phyloP scores from a whole-genome alignment of 1,284 basidiomycete species.

The Meira nashicola region DNA sequence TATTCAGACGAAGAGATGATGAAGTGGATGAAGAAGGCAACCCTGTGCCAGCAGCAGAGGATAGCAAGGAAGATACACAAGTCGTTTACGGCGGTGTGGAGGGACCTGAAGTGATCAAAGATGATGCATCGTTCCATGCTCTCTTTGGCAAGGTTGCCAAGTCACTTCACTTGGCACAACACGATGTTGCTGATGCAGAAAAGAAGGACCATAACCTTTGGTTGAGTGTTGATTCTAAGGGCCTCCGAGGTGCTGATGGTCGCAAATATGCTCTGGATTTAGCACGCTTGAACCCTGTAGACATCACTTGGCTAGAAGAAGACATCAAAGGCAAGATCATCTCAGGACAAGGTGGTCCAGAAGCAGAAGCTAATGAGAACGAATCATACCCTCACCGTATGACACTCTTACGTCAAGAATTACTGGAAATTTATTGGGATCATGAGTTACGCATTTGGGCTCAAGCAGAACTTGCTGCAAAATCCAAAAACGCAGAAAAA shows the following conservation, averaged over 20 bases:
- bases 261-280: constrained; percentile 60
- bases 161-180: constrained; percentile 57
- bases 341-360: constrained; percentile 25
- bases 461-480: constrained; percentile 54
- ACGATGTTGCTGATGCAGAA: constrained; percentile 56
- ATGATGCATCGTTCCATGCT: constrained; percentile 57
- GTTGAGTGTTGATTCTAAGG: constrained; percentile 61
- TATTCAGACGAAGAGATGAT: constrained; percentile 56
- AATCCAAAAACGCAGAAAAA: constrained; percentile 22
- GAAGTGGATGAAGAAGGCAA: constrained; percentile 20
- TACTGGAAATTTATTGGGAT: constrained; percentile 60
- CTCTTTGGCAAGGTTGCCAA: constrained; percentile 58
- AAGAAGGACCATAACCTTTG: constrained; percentile 57
- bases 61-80: constrained; percentile 53
- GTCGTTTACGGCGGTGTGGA: constrained; percentile 59
- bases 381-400: constrained; percentile 58
- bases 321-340: constrained; percentile 53
- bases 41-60: constrained; percentile 3
- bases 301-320: constrained; percentile 60
- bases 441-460: constrained; percentile 59
- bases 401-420: constrained; percentile 60
- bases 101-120: constrained; percentile 54
- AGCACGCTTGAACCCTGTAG: constrained; percentile 58
- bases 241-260: constrained; percentile 60
- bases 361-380: constrained; percentile 13